These are phyloP conservation scores for Laguncularia racemosa DNA, from an alignment of 345 rosid genomes.

Conservation along the genomic window DNA sequence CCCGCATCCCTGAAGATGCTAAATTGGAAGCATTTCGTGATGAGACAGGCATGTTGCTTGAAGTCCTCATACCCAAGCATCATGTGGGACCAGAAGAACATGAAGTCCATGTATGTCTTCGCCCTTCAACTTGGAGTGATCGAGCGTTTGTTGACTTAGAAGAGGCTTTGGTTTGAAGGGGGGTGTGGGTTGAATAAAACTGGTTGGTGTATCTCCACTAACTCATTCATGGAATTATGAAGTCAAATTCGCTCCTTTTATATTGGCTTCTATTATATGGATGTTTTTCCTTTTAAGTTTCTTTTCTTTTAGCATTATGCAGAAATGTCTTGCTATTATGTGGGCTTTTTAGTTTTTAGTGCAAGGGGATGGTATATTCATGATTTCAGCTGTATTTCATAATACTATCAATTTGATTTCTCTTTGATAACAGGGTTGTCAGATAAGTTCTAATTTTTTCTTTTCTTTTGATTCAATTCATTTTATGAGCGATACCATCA, in stretches of 20 bases:
- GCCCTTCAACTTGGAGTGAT: conserved; percentile 48
- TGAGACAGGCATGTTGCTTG: conserved; percentile 65
- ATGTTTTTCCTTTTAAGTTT: conserved; percentile 10
- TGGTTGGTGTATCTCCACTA: conserved; percentile 31
- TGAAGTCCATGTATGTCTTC: conserved; percentile 79
- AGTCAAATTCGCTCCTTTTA: too few relatives aligned
- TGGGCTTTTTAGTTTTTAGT: not conserved
- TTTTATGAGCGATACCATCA: too few relatives aligned
- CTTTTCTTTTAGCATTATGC: not conserved
- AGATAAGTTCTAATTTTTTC: too few relatives aligned
- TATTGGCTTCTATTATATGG: conserved; percentile 24
- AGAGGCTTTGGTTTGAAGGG: conserved; percentile 20
- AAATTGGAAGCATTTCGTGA: conserved; percentile 71
- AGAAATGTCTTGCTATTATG: not conserved
- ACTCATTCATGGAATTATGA: not conserved
- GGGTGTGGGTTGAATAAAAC: conserved; percentile 10
- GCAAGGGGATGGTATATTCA: too few relatives aligned
- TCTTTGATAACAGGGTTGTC: too few relatives aligned
- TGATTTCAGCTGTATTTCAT: too few relatives aligned
- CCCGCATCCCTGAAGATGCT: conserved; percentile 85
- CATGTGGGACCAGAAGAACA: conserved; percentile 85
- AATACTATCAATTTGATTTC: too few relatives aligned
- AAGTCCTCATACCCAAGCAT: conserved; percentile 74
- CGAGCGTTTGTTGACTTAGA: conserved; percentile 26
- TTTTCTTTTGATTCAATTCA: too few relatives aligned